Percentiles rank a stretch among this genome's conserved stretches.
Evolutionary conservation across 257 asterid genomes (phyloP).

Genomic region (Salvia rosmarinus): DNA sequence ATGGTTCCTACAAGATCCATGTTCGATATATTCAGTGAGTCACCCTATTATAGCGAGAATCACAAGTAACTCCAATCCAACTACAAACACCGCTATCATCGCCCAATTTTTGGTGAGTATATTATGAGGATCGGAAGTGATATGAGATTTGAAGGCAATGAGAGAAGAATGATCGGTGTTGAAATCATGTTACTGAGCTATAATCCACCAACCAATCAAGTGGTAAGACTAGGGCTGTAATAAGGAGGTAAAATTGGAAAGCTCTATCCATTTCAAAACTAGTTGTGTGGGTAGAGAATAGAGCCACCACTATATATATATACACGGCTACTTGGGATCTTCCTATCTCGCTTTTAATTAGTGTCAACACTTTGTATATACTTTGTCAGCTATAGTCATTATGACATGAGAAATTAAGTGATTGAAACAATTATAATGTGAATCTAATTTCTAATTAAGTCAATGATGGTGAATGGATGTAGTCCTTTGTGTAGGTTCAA

Average conservation of each 20-base stretch:
- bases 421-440: too few relatives aligned
- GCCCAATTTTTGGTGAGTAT: background rate
- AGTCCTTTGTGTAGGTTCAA: too few relatives aligned
- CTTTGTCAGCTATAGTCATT: too few relatives aligned
- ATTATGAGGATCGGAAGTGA: constrained; percentile 9
- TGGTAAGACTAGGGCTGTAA: too few relatives aligned
- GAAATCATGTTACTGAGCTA: background rate
- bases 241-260: background rate
- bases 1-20: background rate
- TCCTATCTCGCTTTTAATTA: too few relatives aligned
- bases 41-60: background rate
- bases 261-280: background rate
- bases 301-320: background rate
- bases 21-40: background rate
- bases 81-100: background rate
- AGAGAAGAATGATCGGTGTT: constrained; percentile 17
- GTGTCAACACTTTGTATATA: too few relatives aligned
- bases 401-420: too few relatives aligned
- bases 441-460: too few relatives aligned
- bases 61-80: constrained; percentile 19
- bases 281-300: background rate
- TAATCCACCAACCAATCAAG: background rate
- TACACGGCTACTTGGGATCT: too few relatives aligned
- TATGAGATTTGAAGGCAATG: background rate
- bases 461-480: too few relatives aligned